Evolutionary conservation across 129 eudicot species (phyloP).

Genomic region (Tagetes erecta): DNA sequence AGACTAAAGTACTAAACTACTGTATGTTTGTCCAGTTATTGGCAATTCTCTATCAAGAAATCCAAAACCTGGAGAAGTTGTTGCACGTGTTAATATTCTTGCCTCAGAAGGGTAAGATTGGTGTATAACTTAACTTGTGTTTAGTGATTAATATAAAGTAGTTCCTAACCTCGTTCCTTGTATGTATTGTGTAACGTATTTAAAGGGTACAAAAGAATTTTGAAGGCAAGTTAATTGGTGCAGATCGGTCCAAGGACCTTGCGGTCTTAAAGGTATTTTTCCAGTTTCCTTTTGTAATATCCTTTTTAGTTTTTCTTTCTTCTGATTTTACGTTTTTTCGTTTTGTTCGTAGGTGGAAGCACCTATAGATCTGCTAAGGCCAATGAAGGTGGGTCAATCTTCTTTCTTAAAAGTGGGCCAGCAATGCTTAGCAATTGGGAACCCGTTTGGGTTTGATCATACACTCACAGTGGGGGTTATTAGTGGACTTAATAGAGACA

Average conservation of each 20-base stretch:
- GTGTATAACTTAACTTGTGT: background rate
- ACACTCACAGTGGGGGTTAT: slow-evolving; percentile 96
- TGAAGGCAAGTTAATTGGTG: slow-evolving; percentile 87
- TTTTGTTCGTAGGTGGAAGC: slow-evolving; percentile 66
- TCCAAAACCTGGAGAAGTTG: slow-evolving; percentile 83
- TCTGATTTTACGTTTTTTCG: background rate
- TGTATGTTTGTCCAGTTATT: slow-evolving; percentile 52
- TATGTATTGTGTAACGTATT: background rate
- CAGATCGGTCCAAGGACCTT: slow-evolving; percentile 97
- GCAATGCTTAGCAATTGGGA: slow-evolving; percentile 95
- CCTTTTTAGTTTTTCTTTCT: background rate
- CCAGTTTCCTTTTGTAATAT: background rate
- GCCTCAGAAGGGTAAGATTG: slow-evolving; percentile 84
- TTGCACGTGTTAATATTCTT: slow-evolving; percentile 92
- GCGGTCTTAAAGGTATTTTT: slow-evolving; percentile 83
- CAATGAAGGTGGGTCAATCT: slow-evolving; percentile 77
- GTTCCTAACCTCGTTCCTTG: slow-evolving; percentile 15
- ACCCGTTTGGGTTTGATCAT: slow-evolving; percentile 99
- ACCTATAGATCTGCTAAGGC: slow-evolving; percentile 70
- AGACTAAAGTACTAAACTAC: background rate
- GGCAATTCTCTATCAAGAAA: slow-evolving; percentile 89
- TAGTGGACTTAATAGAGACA: slow-evolving; percentile 94
- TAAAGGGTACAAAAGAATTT: slow-evolving; percentile 91
- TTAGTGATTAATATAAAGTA: background rate
- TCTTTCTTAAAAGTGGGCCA: slow-evolving; percentile 89